Evolutionary conservation across 805 yeast genomes (phyloP).

Genomic region (Helenozyma baotianmanensis): DNA sequence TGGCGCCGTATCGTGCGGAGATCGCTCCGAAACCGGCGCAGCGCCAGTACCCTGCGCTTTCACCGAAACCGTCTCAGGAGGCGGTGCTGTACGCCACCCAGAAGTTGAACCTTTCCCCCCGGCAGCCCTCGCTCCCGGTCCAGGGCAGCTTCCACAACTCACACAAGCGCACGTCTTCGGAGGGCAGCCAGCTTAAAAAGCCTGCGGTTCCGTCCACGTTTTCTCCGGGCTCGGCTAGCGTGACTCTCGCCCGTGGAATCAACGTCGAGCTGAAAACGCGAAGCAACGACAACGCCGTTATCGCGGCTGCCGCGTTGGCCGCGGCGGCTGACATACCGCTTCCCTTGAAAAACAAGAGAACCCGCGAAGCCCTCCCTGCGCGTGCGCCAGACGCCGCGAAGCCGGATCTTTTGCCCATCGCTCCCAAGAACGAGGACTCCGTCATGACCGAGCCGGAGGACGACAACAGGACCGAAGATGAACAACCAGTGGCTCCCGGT

Average conservation of each 20-base stretch:
- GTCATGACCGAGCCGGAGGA: constrained; percentile 18
- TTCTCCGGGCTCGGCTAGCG: constrained; percentile 47
- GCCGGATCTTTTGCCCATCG: background rate
- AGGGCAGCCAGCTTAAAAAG: constrained; percentile 4
- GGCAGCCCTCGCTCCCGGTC: constrained; percentile 9
- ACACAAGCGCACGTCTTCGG: constrained; percentile 25
- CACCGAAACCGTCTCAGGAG: constrained; percentile 6
- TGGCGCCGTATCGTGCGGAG: too few species aligned
- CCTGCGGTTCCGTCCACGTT: constrained; percentile 6
- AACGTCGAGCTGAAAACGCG: constrained; percentile 30
- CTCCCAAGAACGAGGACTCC: constrained; percentile 1
- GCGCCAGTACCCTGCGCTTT: background rate
- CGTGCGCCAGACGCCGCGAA: background rate
- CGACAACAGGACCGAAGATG: constrained; percentile 26
- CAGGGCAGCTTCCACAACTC: constrained; percentile 16
- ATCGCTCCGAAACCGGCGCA: background rate
- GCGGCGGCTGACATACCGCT: constrained; percentile 77
- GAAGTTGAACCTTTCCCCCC: constrained; percentile 6
- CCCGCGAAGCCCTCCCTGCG: background rate
- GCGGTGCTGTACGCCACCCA: background rate
- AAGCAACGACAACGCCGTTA: constrained; percentile 48
- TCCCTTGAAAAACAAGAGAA: constrained; percentile 35
- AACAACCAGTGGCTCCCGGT: constrained; percentile 8
- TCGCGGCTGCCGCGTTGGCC: constrained; percentile 81
- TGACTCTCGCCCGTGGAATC: constrained; percentile 35